Evolutionary conservation across 768 basidiomycete genomes (phyloP).

Genomic region (Tephrocybe sp.): DNA sequence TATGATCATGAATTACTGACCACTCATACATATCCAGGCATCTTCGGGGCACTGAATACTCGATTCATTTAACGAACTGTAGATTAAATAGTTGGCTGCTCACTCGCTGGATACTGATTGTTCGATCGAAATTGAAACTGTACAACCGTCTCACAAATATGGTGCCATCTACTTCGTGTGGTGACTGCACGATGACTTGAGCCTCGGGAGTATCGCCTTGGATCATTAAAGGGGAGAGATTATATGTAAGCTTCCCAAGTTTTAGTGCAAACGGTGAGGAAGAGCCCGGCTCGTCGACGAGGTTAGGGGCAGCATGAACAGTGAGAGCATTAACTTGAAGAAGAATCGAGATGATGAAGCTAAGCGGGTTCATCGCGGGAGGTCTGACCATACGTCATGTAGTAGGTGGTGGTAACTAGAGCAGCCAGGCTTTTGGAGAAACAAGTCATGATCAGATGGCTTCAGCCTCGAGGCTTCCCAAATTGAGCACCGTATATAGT

Average conservation of each 20-base stretch:
- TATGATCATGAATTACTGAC: conserved; percentile 17
- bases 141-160: not conserved
- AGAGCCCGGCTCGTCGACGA: too few species aligned
- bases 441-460: not conserved
- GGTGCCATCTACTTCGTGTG: not conserved
- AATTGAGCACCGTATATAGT: not conserved
- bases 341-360: not conserved
- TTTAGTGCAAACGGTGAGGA: conserved; percentile 8
- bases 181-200: not conserved
- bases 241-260: conserved; percentile 6
- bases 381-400: too few species aligned
- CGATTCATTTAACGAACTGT: not conserved
- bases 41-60: conserved; percentile 20
- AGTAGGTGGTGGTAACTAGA: not conserved
- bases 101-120: conserved; percentile 1
- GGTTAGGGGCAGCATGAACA: not conserved
- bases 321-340: not conserved
- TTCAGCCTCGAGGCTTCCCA: not conserved
- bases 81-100: not conserved
- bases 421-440: too few species aligned
- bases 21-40: conserved; percentile 29
- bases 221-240: conserved; percentile 13
- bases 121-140: conserved; percentile 4
- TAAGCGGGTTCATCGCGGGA: not conserved
- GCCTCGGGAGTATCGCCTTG: conserved; percentile 1